Base-by-base conservation (phyloP, 2,329 filamentous ascomycete genomes). In the Colletotrichum siamense region DNA sequence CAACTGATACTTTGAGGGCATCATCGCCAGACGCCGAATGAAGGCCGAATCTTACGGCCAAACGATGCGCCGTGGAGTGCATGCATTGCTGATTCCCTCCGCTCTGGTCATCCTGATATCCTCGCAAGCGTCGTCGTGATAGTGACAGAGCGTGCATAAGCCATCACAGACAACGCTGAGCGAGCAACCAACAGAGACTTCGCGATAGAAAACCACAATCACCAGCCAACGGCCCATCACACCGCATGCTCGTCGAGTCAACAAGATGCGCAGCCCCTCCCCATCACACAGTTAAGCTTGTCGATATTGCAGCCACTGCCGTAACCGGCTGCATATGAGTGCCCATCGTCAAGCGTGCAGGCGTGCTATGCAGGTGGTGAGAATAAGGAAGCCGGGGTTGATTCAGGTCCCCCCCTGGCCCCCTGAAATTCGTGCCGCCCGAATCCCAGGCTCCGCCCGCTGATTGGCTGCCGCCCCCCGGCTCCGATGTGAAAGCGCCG, bases 401-500 rank as follows among this genome's bases (percentile, higher is more conserved):
- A 73, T 63, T 69, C 69, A 63, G 62, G 26, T 28, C 13, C n/a
- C 30, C 30, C 30, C 44, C 67, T 30, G 12, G 15, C 16, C 69
- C 69, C 69, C 44, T 73, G 34, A 69, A 71, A 28, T 65, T 63
- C 22, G 65, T 73, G 73, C 73, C 76, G 76, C 77, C 44, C 73
- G 69, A 66, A 68, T 49, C 73, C 68, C 65, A 26, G 64, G 39
- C 26, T 18, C 30, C 55, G 15, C 18, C 36, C 52, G 26, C 65
- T 77, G 64, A 79, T 79, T 79, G 77, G 77, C 28, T 49, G 24
- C 5, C n/a, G 12, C 30, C 59, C 49, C 67, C 77, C 69, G 71
- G 76, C 67, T 52, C 61, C 55, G 65, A 76, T 69, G 71, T 77
- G 68, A 78, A 77, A 71, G 74, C 76, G 77, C 77, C 67, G 63